Conservation (phyloP, 2,329 filamentous ascomycete genomes). For the Phialemoniopsis sp. region DNA sequence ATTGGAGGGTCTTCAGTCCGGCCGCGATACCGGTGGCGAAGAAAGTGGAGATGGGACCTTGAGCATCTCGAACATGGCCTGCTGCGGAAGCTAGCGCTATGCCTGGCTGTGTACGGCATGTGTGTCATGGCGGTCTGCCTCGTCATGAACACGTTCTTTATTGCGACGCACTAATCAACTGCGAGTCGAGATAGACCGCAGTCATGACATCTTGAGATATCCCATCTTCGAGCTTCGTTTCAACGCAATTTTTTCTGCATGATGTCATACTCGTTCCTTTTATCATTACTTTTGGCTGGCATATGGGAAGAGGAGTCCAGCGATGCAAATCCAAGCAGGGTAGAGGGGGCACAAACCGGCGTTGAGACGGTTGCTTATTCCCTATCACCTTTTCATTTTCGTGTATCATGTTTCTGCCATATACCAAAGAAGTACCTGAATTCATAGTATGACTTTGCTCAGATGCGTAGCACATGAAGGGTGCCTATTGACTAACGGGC, state of each 20-base stretch:
- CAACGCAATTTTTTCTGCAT: no score
- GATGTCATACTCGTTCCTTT: background rate
- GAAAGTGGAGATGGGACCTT: constrained; percentile 55
- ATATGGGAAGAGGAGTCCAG: background rate
- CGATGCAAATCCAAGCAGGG: no score
- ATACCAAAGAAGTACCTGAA: constrained; percentile 2
- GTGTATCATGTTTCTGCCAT: background rate
- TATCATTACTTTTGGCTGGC: background rate
- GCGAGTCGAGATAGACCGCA: no score
- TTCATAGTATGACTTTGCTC: no score
- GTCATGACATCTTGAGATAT: background rate
- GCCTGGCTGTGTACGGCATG: constrained; percentile 76
- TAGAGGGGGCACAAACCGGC: no score
- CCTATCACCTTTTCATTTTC: background rate
- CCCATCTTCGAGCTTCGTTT: no score
- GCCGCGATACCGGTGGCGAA: constrained; percentile 45
- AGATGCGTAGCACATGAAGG: no score
- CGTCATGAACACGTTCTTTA: constrained; percentile 78
- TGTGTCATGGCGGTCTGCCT: constrained; percentile 89
- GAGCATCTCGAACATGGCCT: constrained; percentile 59
- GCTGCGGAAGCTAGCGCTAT: constrained; percentile 71
- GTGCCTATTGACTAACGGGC: no score
- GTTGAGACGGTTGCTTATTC: background rate
- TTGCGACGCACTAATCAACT: constrained; percentile 50
- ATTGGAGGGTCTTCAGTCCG: constrained; percentile 30